phyloP scores from a whole-genome alignment of 352 stramenopile genomes.

The Thalassiosira livingstoniorum region DNA sequence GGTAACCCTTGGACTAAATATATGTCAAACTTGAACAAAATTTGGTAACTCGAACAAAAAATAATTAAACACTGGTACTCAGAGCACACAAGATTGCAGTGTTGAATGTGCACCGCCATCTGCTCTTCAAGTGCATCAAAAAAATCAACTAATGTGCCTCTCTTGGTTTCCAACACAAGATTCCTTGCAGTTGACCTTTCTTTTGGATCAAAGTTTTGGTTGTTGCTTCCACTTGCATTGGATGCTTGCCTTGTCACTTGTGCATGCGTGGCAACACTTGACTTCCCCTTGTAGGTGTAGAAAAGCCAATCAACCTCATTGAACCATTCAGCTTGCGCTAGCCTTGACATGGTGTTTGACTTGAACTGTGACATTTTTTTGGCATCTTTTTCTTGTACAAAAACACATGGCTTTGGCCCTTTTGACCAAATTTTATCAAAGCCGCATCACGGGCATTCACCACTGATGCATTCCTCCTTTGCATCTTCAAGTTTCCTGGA shows the following conservation, averaged over 20 bases:
- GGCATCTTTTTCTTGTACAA: not conserved
- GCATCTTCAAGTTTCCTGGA: not conserved
- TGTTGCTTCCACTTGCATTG: not conserved
- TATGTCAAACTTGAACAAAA: too few species aligned
- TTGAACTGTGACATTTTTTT: not conserved
- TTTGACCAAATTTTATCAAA: not conserved
- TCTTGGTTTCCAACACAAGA: not conserved
- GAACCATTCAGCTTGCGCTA: not conserved
- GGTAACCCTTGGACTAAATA: too few species aligned
- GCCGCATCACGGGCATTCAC: not conserved
- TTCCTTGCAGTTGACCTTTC: not conserved
- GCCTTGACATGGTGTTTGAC: not conserved
- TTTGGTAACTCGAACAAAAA: too few species aligned
- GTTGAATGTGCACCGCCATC: not conserved
- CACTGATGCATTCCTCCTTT: not conserved
- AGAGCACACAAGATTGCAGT: conserved; percentile 19
- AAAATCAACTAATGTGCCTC: not conserved
- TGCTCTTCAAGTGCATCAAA: not conserved
- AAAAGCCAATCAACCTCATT: not conserved
- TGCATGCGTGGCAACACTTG: not conserved
- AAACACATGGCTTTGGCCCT: not conserved
- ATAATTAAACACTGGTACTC: too few species aligned
- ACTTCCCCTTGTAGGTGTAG: not conserved
- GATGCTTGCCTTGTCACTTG: not conserved
- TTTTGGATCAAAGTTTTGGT: not conserved